These are phyloP conservation scores for Wallemia ichthyophaga DNA, from an alignment of 1,284 basidiomycete genomes.

Conservation along the genomic window DNA sequence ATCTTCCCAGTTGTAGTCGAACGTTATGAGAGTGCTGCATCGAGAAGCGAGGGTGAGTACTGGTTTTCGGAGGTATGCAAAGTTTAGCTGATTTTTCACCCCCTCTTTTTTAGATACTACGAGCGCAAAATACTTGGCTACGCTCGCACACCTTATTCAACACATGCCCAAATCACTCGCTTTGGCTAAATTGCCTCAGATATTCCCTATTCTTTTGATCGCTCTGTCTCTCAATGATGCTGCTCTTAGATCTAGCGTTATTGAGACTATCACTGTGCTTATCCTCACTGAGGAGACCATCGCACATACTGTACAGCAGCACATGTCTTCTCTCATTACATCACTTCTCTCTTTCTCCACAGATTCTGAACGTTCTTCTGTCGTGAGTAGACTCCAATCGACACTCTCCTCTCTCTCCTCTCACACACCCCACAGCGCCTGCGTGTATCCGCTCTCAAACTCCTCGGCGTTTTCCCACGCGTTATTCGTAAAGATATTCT, in stretches of 20 bases:
- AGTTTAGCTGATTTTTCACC: no score
- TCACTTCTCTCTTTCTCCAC: conserved; percentile 24
- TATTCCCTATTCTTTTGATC: conserved; percentile 57
- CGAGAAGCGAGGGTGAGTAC: not conserved
- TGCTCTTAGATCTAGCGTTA: conserved; percentile 42
- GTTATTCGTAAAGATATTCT: conserved; percentile 47
- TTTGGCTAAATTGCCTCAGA: conserved; percentile 30
- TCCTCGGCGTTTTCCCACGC: conserved; percentile 37
- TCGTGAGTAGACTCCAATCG: no score
- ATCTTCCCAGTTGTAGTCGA: conserved; percentile 44
- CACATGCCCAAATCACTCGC: conserved; percentile 48
- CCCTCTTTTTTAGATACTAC: no score
- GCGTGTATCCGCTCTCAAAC: conserved; percentile 40
- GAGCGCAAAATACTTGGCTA: conserved; percentile 48
- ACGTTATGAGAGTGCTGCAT: conserved; percentile 17
- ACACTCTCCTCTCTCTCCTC: no score
- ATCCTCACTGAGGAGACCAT: conserved; percentile 27
- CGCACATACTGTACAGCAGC: conserved; percentile 26
- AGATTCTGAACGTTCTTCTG: no score
- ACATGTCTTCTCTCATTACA: conserved; percentile 37
- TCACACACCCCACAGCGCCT: conserved; percentile 7
- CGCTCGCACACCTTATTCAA: conserved; percentile 51
- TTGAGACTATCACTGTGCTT: conserved; percentile 43
- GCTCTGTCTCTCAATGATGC: conserved; percentile 46
- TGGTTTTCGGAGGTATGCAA: no score